A percentile compares a stretch with the other conserved stretches of the same genome.
phyloP scores from a whole-genome alignment of 441 rosid species.

The Lepidium campestre region DNA sequence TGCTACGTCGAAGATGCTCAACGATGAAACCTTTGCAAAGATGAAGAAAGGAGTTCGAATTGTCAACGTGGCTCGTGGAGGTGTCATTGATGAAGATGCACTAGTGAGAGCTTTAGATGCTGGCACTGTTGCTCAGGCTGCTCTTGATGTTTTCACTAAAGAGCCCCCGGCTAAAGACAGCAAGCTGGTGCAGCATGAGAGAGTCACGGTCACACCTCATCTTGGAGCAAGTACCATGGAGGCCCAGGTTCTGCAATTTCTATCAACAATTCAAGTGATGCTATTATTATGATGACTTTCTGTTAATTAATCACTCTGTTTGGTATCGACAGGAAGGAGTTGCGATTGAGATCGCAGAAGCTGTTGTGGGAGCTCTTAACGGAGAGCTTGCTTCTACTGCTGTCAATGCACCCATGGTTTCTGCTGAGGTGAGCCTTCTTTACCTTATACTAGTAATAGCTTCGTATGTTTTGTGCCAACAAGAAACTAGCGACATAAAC shows the following conservation, averaged over 20 bases:
- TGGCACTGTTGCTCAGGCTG: constrained; percentile 57
- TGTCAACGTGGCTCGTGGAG: constrained; percentile 58
- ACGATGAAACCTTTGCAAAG: constrained; percentile 43
- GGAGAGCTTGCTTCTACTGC: constrained; percentile 54
- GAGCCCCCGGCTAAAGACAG: constrained; percentile 51
- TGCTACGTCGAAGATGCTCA: constrained; percentile 44
- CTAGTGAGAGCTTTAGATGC: constrained; percentile 44
- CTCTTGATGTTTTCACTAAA: constrained; percentile 53
- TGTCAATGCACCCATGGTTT: constrained; percentile 56
- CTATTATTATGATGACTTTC: background rate
- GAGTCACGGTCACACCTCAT: constrained; percentile 55
- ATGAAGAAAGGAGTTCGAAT: constrained; percentile 54
- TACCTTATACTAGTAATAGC: background rate
- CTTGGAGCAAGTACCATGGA: constrained; percentile 60
- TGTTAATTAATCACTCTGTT: background rate
- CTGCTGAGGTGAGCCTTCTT: constrained; percentile 34
- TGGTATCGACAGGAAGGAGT: constrained; percentile 45
- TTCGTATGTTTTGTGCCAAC: background rate
- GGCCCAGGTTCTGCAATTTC: constrained; percentile 37
- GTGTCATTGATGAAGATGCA: constrained; percentile 56
- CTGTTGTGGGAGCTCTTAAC: constrained; percentile 47
- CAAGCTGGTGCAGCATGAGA: constrained; percentile 43
- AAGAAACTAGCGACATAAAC: background rate
- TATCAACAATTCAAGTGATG: background rate
- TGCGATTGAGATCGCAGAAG: constrained; percentile 62